Evolutionary conservation across 1,284 basidiomycete genomes (phyloP).

Genomic region (Xanthoconium separans): DNA sequence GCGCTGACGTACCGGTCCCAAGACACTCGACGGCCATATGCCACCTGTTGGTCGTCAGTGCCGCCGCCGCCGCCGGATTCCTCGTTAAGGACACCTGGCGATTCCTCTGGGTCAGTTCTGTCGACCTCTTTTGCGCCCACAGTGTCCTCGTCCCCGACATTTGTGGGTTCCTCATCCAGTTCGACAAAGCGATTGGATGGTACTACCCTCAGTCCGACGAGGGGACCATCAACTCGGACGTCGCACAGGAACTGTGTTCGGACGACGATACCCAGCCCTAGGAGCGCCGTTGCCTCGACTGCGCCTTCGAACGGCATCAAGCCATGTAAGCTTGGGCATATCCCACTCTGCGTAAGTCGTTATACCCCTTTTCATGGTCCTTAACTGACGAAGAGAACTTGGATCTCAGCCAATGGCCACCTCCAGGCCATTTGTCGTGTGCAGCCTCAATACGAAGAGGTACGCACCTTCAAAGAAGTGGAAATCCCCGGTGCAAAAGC

Average conservation of each 20-base stretch:
- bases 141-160: neutral
- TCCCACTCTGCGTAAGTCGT: neutral
- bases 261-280: neutral
- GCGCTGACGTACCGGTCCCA: too few species aligned
- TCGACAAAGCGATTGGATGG: neutral
- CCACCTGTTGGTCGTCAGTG: neutral
- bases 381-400: neutral
- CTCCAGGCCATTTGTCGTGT: constrained; percentile 11
- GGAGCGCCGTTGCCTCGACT: neutral
- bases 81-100: neutral
- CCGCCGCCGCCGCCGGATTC: neutral
- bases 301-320: neutral
- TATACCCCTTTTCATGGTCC: neutral
- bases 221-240: neutral
- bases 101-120: neutral
- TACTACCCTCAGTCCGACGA: neutral
- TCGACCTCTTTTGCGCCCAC: neutral
- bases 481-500: neutral
- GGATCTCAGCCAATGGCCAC: neutral
- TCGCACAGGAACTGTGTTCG: neutral
- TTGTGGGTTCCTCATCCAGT: neutral
- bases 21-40: neutral
- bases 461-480: neutral
- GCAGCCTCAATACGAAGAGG: constrained; percentile 1
- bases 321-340: neutral